Conservation (phyloP, 345 rosid genomes). For the Kandelia obovata region DNA sequence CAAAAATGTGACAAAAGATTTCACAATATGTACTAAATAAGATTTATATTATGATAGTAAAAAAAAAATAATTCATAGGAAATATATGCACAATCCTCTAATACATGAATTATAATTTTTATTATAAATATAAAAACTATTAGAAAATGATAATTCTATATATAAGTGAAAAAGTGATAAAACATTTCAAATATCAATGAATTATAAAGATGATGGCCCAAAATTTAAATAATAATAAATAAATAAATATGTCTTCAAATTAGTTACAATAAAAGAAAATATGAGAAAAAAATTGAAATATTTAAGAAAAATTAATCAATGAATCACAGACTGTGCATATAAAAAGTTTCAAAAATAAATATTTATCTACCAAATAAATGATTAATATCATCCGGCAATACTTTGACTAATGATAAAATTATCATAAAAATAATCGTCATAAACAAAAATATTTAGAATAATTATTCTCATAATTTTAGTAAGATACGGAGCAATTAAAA, state of each 20-base stretch:
- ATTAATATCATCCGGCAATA: constrained; percentile 32
- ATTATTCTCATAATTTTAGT: constrained; percentile 95
- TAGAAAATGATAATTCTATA: constrained; percentile 71
- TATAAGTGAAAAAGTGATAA: constrained; percentile 67
- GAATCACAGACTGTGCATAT: too few species aligned
- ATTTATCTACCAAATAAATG: too few species aligned
- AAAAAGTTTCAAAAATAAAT: too few species aligned
- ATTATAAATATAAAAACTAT: constrained; percentile 65
- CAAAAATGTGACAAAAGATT: constrained; percentile 43
- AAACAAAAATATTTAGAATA: constrained; percentile 90
- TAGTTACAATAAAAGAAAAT: neutral
- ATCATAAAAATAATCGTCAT: constrained; percentile 13
- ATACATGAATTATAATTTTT: constrained; percentile 4
- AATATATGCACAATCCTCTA: constrained; percentile 91
- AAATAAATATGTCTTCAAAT: constrained; percentile 72
- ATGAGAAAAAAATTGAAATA: too few species aligned
- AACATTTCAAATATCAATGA: constrained; percentile 80
- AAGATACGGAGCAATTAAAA: constrained; percentile 84
- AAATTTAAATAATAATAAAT: too few species aligned
- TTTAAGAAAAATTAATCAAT: too few species aligned
- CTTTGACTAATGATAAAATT: too few species aligned
- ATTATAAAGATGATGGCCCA: constrained; percentile 67
- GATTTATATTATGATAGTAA: constrained; percentile 55
- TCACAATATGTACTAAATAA: constrained; percentile 54
- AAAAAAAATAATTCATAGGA: constrained; percentile 58